Conservation (phyloP, 305 asterid genomes). For the Fraxinus latifolia region DNA sequence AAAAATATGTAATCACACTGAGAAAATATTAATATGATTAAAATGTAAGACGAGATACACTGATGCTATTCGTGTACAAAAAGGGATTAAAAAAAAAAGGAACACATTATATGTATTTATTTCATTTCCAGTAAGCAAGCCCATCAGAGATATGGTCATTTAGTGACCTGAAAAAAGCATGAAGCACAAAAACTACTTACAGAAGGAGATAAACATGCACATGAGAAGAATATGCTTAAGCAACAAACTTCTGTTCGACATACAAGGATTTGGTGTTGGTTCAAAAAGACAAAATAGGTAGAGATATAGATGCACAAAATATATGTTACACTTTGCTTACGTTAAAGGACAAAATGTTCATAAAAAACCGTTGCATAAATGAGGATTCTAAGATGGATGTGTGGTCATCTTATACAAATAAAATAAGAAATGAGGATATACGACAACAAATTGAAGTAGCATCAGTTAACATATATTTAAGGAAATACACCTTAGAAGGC, state of each 20-base stretch:
- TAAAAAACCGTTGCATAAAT: not conserved
- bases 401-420: not conserved
- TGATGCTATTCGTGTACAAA: not conserved
- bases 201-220: not conserved
- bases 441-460: not conserved
- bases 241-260: not conserved
- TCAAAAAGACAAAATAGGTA: not conserved
- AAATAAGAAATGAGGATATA: not conserved
- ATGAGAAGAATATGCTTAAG: not conserved
- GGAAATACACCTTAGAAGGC: not conserved
- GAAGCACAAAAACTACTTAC: not conserved
- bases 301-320: not conserved
- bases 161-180: not conserved
- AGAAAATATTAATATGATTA: not conserved
- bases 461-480: not conserved
- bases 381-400: not conserved
- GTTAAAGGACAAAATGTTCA: not conserved
- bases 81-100: not conserved
- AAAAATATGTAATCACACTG: not conserved
- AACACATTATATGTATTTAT: not conserved
- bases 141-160: not conserved
- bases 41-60: not conserved
- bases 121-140: not conserved
- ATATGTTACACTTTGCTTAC: not conserved
- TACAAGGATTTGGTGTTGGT: not conserved